Base-by-base conservation (phyloP, 345 rosid species). In the Lepidium sativum region DNA sequence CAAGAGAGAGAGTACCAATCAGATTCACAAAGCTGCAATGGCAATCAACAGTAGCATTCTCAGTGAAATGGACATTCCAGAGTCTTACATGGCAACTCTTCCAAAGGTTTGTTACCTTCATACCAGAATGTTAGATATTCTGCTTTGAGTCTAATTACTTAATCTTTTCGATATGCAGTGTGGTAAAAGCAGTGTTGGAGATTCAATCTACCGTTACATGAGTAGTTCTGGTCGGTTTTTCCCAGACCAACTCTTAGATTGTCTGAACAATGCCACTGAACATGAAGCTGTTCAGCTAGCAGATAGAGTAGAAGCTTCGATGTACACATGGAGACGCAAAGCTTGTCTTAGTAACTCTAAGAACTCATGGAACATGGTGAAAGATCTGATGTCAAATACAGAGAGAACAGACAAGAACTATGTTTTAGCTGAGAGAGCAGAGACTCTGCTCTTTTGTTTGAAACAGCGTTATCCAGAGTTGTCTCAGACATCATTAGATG, bases 1-100 rank as follows among this genome's bases (percentile, higher is more conserved):
- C 72, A 86, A 83, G 69, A 84, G 91, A 1, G 86, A 86, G 60
- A 80, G 87, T 9, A 80, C 92, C 15, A 83, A 77, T 67, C 99
- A 94, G 70, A 91, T 91, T 59, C 96, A 90, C 77, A 94, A 94
- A 78, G 99, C 97, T 9, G 92, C 97, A 45, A 88, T 88, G 91
- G 91, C 97, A 17, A 94, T 94, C 52, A 94, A 94, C 48, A 79
- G 86, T 53, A 80, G 81, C 44, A 80, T 91, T 73, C 91, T 95
- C 4, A 73, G 85, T 4, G 99, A 88, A 73, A 91, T 91, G 89
- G 31, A 86, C 57, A 88, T 95, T 37, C 99, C 99, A 5, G 92
- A 83, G 6, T 57, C 95, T 2, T 95, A 84, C 83, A 74, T 91
- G 67, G 78, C 79, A 33, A 65, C 92, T 60, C 97, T 91, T 77